A percentile compares a stretch with the other conserved stretches of the same genome.
Evolutionary conservation across 331 rosid species (phyloP).

Genomic region (Acacia pycnantha): DNA sequence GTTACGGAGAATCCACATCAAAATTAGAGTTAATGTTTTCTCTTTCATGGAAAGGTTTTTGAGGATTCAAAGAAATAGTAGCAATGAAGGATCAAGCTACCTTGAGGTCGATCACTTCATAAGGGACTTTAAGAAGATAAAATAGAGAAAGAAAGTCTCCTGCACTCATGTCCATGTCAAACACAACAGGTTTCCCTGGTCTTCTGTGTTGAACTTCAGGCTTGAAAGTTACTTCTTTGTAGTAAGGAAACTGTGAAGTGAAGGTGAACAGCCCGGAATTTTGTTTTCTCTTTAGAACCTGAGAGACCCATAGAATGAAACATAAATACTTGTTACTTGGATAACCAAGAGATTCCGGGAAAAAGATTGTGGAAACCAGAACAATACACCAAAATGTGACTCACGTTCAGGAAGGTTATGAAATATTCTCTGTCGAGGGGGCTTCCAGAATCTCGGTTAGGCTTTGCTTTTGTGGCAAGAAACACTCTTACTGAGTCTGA

Average conservation of each 20-base stretch:
- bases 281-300: conserved; percentile 63
- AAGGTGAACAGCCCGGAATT: conserved; percentile 74
- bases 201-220: conserved; percentile 51
- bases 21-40: neutral
- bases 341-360: neutral
- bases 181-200: conserved; percentile 70
- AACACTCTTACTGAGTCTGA: conserved; percentile 64
- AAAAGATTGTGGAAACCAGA: neutral
- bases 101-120: conserved; percentile 72
- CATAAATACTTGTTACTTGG: neutral
- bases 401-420: conserved; percentile 65
- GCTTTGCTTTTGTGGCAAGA: conserved; percentile 84
- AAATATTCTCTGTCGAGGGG: conserved; percentile 67
- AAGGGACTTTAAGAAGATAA: conserved; percentile 82
- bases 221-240: conserved; percentile 50
- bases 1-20: neutral
- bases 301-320: neutral
- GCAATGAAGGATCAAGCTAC: conserved; percentile 31
- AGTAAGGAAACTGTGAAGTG: conserved; percentile 74
- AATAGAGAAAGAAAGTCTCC: conserved; percentile 90
- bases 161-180: conserved; percentile 97
- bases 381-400: conserved; percentile 11
- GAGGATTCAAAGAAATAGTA: neutral
- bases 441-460: conserved; percentile 47
- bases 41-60: neutral